Evolutionary conservation across 208 protist species (phyloP).

Genomic region (Wallacemonas sp.): DNA sequence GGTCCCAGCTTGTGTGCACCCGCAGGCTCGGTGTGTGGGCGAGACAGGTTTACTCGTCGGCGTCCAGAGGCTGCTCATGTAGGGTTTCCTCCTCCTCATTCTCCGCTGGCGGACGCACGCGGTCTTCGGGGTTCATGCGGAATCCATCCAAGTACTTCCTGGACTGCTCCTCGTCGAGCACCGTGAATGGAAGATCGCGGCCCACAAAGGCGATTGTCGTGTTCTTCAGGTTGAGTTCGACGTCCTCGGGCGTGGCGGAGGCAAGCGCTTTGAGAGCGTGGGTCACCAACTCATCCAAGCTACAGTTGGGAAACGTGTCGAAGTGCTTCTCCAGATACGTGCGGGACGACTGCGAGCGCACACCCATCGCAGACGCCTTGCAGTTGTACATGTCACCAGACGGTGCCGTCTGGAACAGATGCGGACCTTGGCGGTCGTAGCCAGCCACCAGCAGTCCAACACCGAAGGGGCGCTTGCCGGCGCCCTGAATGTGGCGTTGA

Average conservation of each 20-base stretch:
- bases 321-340: constrained; percentile 99
- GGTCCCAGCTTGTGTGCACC: too few relatives aligned
- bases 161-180: constrained; percentile 82
- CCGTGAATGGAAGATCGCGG: constrained; percentile 80
- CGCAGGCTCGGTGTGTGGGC: background rate
- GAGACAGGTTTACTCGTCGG: constrained; percentile 78
- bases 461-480: constrained; percentile 96
- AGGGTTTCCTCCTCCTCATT: constrained; percentile 69
- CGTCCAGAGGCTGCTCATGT: constrained; percentile 68
- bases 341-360: constrained; percentile 96
- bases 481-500: constrained; percentile 97
- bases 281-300: constrained; percentile 87
- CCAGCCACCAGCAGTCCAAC: constrained; percentile 99
- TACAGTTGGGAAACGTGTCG: constrained; percentile 84
- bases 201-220: constrained; percentile 92
- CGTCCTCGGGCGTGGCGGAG: constrained; percentile 87
- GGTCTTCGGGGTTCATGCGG: constrained; percentile 72
- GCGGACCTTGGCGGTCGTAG: constrained; percentile 91
- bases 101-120: constrained; percentile 37
- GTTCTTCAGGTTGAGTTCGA: constrained; percentile 93
- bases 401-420: constrained; percentile 96
- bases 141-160: constrained; percentile 87
- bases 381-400: constrained; percentile 98
- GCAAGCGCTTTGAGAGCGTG: constrained; percentile 94
- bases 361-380: constrained; percentile 98